Conservation (phyloP, 768 basidiomycete species). For the Mycena olivaceomarginata region DNA sequence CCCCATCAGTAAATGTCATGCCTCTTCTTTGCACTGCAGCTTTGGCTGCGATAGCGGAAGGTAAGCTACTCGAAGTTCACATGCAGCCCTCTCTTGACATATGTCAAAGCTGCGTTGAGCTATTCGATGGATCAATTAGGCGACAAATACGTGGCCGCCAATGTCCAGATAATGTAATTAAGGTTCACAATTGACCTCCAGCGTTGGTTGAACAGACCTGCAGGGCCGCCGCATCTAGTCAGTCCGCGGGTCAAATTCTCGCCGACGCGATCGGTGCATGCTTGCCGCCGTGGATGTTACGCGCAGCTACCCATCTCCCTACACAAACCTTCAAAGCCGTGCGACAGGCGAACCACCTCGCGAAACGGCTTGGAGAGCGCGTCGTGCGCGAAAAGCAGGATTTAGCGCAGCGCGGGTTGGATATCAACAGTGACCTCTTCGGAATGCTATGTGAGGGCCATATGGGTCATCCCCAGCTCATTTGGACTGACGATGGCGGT, state of each 20-base stretch:
- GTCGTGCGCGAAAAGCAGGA: neutral
- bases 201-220: neutral
- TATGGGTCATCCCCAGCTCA: neutral
- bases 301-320: neutral
- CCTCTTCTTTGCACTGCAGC: neutral
- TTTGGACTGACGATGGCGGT: neutral
- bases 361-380: neutral
- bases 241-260: neutral
- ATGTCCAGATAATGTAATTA: neutral
- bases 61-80: neutral
- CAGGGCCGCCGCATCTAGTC: neutral
- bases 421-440: neutral
- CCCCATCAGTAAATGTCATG: neutral
- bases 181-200: too few relatives aligned
- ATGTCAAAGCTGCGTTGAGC: neutral
- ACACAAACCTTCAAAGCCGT: neutral
- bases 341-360: neutral
- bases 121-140: neutral
- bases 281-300: neutral
- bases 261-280: neutral
- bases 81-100: neutral
- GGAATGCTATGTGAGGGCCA: neutral
- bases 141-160: neutral
- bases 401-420: neutral
- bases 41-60: neutral